Conservation (phyloP, 768 basidiomycete genomes). For the Omphalotus guepiniiformis region DNA sequence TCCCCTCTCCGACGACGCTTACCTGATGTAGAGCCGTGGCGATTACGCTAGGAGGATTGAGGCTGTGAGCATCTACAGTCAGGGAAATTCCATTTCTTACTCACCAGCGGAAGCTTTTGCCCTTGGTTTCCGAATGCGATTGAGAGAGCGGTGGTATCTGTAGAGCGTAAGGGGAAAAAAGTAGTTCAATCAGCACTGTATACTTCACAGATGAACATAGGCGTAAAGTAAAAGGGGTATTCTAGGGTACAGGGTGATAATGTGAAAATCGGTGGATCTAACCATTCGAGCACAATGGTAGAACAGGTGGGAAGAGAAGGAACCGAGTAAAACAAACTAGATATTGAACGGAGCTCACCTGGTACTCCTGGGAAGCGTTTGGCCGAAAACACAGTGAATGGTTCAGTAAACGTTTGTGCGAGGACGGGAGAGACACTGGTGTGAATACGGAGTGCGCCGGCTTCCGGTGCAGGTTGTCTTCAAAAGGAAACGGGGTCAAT, state of each 20-base stretch:
- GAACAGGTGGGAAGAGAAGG: constrained; percentile 8
- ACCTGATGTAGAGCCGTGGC: constrained; percentile 55
- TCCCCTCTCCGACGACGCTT: constrained; percentile 62
- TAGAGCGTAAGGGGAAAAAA: constrained; percentile 17
- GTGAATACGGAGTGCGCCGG: constrained; percentile 61
- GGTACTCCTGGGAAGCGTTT: constrained; percentile 95
- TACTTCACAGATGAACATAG: too few relatives aligned
- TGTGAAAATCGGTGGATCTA: too few relatives aligned
- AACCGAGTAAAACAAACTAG: constrained; percentile 13
- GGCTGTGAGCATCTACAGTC: constrained; percentile 17
- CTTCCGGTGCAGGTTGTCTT: constrained; percentile 73
- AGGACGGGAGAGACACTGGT: constrained; percentile 70
- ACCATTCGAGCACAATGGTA: too few relatives aligned
- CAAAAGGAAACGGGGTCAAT: too few relatives aligned
- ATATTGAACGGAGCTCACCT: constrained; percentile 60
- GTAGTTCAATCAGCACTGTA: constrained; percentile 1
- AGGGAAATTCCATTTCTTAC: constrained; percentile 20
- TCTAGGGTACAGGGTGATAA: too few relatives aligned
- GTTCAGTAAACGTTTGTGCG: constrained; percentile 78
- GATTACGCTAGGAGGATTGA: constrained; percentile 57
- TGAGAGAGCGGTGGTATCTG: constrained; percentile 86
- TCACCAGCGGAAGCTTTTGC: constrained; percentile 81
- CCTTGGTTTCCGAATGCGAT: constrained; percentile 89
- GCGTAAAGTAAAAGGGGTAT: too few relatives aligned
- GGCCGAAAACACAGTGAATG: constrained; percentile 85